These are phyloP conservation scores for Marsdenia floribunda DNA, from an alignment of 257 asterid genomes.

Conservation along the genomic window DNA sequence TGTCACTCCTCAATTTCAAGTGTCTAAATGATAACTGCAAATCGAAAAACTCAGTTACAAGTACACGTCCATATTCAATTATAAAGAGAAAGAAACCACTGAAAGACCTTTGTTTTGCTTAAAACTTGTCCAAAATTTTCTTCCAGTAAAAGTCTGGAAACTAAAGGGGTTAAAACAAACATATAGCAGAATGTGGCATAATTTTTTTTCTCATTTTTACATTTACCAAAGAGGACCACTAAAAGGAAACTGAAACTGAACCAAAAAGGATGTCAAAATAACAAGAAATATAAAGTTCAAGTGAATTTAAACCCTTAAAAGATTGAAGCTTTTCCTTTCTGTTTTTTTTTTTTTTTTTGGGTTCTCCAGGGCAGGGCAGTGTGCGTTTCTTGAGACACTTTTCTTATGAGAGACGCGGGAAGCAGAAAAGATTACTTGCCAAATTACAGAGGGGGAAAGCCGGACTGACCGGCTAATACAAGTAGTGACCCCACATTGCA, in stretches of 20 bases:
- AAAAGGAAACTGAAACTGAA: neutral
- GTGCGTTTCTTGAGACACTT: conserved; percentile 5
- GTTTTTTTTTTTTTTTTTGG: neutral
- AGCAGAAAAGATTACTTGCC: conserved; percentile 15
- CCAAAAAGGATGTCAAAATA: neutral
- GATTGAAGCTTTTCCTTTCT: conserved; percentile 9
- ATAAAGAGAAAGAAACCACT: neutral
- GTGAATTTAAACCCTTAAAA: conserved; percentile 15
- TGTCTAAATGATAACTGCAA: neutral
- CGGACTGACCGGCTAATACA: conserved; percentile 35
- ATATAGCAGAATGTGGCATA: neutral
- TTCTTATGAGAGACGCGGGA: conserved; percentile 37
- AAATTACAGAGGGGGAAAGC: neutral
- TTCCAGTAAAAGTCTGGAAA: neutral
- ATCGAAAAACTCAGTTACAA: neutral
- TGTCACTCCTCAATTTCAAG: neutral
- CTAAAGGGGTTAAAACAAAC: neutral
- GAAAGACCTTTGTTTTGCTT: neutral
- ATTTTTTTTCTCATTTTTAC: too few relatives aligned
- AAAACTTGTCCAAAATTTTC: neutral
- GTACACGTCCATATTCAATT: neutral
- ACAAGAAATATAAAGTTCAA: neutral
- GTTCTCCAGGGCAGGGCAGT: neutral
- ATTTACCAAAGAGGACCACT: neutral
- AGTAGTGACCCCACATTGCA: conserved; percentile 30